Percentiles rank a stretch among this genome's conserved stretches.
These are phyloP conservation scores for Euphorbia corollata DNA, from an alignment of 441 rosid species.

Conservation along the genomic window DNA sequence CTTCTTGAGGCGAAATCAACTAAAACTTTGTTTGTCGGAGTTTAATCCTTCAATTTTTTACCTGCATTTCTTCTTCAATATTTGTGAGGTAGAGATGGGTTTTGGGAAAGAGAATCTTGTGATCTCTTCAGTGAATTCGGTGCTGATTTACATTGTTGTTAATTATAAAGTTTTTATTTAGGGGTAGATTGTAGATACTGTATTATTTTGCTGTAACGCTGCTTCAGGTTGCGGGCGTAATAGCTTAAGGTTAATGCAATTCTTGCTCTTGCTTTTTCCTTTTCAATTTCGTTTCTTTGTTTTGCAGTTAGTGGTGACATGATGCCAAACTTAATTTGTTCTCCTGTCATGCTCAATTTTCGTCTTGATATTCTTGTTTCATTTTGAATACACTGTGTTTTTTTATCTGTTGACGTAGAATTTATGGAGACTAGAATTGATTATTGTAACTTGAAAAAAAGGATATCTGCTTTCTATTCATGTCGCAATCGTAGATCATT, in stretches of 20 bases:
- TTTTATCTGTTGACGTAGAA: constrained; percentile 6
- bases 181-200: constrained; percentile 9
- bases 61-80: background rate
- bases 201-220: constrained; percentile 14
- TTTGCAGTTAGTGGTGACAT: background rate
- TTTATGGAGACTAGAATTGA: background rate
- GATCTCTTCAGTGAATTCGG: background rate
- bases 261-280: background rate
- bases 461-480: background rate
- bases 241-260: constrained; percentile 15
- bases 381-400: background rate
- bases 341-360: background rate
- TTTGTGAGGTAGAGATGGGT: constrained; percentile 11
- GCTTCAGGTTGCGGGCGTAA: constrained; percentile 13
- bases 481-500: constrained; percentile 9
- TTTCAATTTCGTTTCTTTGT: background rate
- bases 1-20: background rate
- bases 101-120: constrained; percentile 7
- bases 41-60: background rate
- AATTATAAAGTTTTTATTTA: constrained; percentile 17
- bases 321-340: background rate
- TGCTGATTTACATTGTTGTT: constrained; percentile 13
- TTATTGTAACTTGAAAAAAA: background rate
- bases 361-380: background rate
- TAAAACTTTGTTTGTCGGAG: background rate